These are phyloP conservation scores for Botryotinia convoluta DNA, from an alignment of 2,329 filamentous ascomycete species.

Conservation along the genomic window DNA sequence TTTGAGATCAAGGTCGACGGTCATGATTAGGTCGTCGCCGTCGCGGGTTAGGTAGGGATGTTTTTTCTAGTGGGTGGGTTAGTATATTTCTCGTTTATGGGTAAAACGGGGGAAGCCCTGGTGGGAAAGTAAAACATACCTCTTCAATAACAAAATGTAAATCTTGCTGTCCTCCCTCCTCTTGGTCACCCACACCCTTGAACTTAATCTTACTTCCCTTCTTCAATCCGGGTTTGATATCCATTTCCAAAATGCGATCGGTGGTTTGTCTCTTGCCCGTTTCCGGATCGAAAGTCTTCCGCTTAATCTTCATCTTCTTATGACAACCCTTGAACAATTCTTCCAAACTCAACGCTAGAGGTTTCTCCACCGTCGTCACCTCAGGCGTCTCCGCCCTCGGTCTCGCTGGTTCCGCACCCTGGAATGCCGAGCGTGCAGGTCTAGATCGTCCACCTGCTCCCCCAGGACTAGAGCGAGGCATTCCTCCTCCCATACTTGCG, in stretches of 20 bases:
- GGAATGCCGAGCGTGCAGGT: slow-evolving; percentile 40
- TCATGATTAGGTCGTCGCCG: slow-evolving; percentile 80
- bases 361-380: slow-evolving; percentile 85
- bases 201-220: slow-evolving; percentile 99
- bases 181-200: slow-evolving; percentile 94
- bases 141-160: slow-evolving; percentile 92
- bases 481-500: slow-evolving; percentile 22
- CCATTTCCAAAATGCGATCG: slow-evolving; percentile 89
- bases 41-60: slow-evolving; percentile 83
- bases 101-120: neutral
- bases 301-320: slow-evolving; percentile 98
- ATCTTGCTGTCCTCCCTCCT: slow-evolving; percentile 93
- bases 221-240: slow-evolving; percentile 93
- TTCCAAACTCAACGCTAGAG: slow-evolving; percentile 77
- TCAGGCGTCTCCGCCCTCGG: slow-evolving; percentile 63
- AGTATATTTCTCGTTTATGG: neutral
- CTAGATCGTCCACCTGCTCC: slow-evolving; percentile 46
- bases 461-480: slow-evolving; percentile 43
- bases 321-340: slow-evolving; percentile 83
- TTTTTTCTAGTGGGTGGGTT: slow-evolving; percentile 61
- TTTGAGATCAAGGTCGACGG: slow-evolving; percentile 80
- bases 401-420: slow-evolving; percentile 42
- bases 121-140: slow-evolving; percentile 53
- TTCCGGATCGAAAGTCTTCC: slow-evolving; percentile 83
- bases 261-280: slow-evolving; percentile 80